Evolutionary conservation across 83 land plant species (phyloP).

Genomic region (Picea mariana): DNA sequence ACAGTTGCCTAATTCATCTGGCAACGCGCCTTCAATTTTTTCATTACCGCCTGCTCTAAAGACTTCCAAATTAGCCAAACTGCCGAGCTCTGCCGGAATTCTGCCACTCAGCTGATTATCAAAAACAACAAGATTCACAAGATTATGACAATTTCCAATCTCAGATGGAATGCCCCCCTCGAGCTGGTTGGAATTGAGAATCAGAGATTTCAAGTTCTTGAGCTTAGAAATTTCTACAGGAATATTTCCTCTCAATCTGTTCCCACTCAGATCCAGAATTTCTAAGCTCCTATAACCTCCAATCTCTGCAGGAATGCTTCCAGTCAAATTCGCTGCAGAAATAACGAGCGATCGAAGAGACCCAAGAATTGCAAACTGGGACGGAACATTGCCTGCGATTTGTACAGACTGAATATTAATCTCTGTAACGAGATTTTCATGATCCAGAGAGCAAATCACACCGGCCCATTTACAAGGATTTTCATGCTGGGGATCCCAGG

Average conservation of each 20-base stretch:
- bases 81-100: constrained; percentile 47
- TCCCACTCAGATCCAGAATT: constrained; percentile 35
- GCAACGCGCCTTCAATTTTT: constrained; percentile 13
- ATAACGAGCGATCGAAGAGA: constrained; percentile 26
- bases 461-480: constrained; percentile 4
- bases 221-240: constrained; percentile 49
- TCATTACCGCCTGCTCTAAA: constrained; percentile 24
- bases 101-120: constrained; percentile 50
- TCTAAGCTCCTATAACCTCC: constrained; percentile 16
- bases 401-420: neutral
- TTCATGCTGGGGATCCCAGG: neutral
- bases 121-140: constrained; percentile 17
- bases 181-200: constrained; percentile 37
- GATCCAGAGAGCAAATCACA: neutral
- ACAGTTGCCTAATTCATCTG: constrained; percentile 20
- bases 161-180: constrained; percentile 46
- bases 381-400: constrained; percentile 7
- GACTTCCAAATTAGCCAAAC: constrained; percentile 18
- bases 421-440: neutral
- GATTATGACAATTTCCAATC: constrained; percentile 27
- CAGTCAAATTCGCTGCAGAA: constrained; percentile 26
- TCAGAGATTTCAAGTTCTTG: constrained; percentile 17
- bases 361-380: neutral
- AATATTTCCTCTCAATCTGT: constrained; percentile 38
- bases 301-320: constrained; percentile 28